Base-by-base conservation (phyloP, 2,329 filamentous ascomycete species). In the Cercospora sesami region DNA sequence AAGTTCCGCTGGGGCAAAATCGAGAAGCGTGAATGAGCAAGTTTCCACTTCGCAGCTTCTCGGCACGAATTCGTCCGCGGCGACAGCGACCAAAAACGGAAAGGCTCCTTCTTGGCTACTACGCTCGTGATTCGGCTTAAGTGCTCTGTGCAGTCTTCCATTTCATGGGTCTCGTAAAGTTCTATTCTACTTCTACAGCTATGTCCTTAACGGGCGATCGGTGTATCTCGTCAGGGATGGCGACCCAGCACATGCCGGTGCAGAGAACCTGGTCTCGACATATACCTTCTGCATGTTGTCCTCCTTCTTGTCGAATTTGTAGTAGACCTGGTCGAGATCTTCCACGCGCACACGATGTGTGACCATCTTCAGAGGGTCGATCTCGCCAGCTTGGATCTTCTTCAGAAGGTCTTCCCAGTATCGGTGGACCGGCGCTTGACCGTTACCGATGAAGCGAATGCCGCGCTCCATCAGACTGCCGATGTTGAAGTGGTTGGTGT, bases 391-490 rank as follows among this genome's bases (percentile, higher is more conserved):
- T 74, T 89, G 85, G 69, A 96, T 90, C 77, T 84, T 83, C 69
- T 86, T 81, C 57, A 95, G 83, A n/a, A 96, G 83, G 3, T 91
- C 86, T 26, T 92, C 84, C 93, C 92, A 96, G 81, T 96, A 95
- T 75, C 89, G 87, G 74, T 94, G 91, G 0, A 96, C 91, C 0
- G 92, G 92, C 2, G 87, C 87, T 76, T 89, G 87, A 4, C 87
- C 87, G 72, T 89, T 89, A 51, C 87, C 87, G 71, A 88, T 93
- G 55, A 96, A 85, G 1, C 91, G 89, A 72, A 96, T 88, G n/a
- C 92, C 92, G 33, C 91, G 89, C 80, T 96, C 88, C 92, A 96
- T 96, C 14, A 96, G 77, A 0, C 91, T 89, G 9, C 93, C 92
- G 73, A 94, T 89, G 80, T 92, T 92, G 83, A 94, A 92, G 78